Base-by-base conservation (phyloP, 345 rosid genomes). In the Ceriops zippeliana region DNA sequence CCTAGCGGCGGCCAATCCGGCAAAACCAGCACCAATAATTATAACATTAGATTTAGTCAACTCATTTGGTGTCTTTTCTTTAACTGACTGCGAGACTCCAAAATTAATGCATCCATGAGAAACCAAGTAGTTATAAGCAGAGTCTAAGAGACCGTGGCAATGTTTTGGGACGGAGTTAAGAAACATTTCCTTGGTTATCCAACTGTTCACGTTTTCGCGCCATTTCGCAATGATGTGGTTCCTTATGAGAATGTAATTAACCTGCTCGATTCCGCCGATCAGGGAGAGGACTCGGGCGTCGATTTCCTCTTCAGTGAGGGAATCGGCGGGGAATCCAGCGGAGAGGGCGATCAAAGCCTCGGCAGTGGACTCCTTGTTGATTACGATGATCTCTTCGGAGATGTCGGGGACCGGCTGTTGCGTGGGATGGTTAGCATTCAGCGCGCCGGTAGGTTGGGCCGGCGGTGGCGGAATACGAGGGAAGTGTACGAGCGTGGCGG, bases 241-340 rank as follows among this genome's bases (percentile, higher is more conserved):
- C 67, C 99, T 76, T 53, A 91, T 88, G 32, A 95, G 80, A n/a
- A 87, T 95, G 72, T 95, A 95, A 61, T 95, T 95, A 7, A 91
- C 99, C 86, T 95, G 97, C 75, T 91, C 99, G 17, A 95, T 89
- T 24, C 99, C 97, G 1, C 96, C 99, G 7, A 91, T 76, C 0
- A 86, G 84, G 8, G 93, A 83, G 15, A 92, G 84, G 1, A 95
- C 93, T 1, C 93, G 96, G 10, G 88, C 88, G 4, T 95, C 96
- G 31, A 95, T 87, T 74, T 95, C 97, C 70, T 91, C 99, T 38
- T 90, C 96, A 0, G 96, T 91, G 17, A 95, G 80, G 0, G 91
- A 87, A 71, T 95, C 99, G 0, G 97, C 97, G 0, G 97, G 99
- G 77, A 95, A 95, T 22, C 99, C 99, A 15, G 99, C 90, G 0